These are phyloP conservation scores for Phytophthora quininea DNA, from an alignment of 352 stramenopile genomes.

Conservation along the genomic window DNA sequence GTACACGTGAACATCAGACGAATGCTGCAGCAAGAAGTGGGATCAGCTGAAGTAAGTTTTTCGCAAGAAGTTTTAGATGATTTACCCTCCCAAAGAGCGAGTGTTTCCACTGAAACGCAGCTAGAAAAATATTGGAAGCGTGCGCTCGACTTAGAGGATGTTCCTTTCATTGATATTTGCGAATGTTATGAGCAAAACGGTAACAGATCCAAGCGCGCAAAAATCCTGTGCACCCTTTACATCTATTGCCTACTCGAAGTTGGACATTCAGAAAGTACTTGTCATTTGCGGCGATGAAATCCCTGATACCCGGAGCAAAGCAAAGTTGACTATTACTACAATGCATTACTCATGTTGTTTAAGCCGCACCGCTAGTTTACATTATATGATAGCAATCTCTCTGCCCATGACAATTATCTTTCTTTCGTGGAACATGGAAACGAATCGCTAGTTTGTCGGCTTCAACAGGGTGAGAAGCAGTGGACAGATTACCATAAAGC, in stretches of 20 bases:
- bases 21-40: not conserved
- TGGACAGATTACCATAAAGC: constrained; percentile 21
- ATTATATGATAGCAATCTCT: not conserved
- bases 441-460: not conserved
- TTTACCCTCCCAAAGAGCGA: not conserved
- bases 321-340: constrained; percentile 17
- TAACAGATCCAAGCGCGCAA: not conserved
- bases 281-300: constrained; percentile 17
- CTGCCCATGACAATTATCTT: not conserved
- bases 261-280: not conserved
- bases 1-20: constrained; percentile 3
- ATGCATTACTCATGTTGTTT: constrained; percentile 10
- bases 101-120: not conserved
- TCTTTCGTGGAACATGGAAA: not conserved
- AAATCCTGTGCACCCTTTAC: not conserved
- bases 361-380: constrained; percentile 17
- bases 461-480: not conserved
- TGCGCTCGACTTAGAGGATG: not conserved
- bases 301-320: constrained; percentile 7
- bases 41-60: not conserved
- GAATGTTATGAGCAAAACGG: not conserved
- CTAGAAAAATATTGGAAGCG: constrained; percentile 20
- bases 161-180: constrained; percentile 15
- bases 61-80: not conserved
- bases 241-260: not conserved